phyloP scores from a whole-genome alignment of 73 alveolate genomes.

The Blepharisma japonicum region DNA sequence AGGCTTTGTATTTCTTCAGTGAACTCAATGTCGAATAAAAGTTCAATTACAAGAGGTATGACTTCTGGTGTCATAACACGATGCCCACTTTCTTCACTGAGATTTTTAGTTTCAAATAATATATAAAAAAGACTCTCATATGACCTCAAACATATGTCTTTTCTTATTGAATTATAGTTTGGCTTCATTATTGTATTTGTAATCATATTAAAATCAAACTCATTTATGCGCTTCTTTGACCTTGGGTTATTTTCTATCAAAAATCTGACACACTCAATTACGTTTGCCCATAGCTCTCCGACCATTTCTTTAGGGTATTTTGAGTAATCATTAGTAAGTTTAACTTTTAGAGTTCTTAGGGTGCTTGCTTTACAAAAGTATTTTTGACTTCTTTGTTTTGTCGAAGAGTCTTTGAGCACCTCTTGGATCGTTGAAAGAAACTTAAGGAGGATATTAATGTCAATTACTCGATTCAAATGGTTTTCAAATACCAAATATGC shows the following conservation, averaged over 20 bases:
- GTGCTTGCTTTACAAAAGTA: constrained; percentile 9
- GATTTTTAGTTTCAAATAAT: background rate
- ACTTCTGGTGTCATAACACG: background rate
- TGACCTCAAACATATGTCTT: background rate
- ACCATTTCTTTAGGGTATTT: background rate
- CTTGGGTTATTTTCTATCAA: background rate
- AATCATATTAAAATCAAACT: background rate
- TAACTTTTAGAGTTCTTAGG: background rate
- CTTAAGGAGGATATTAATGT: background rate
- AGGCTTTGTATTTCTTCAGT: background rate
- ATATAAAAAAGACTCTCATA: background rate
- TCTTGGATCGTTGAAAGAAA: background rate
- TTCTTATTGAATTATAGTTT: background rate
- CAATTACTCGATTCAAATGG: background rate
- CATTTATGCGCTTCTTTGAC: background rate
- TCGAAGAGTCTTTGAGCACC: background rate
- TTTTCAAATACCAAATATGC: background rate
- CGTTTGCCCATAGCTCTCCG: background rate
- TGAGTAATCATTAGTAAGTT: background rate
- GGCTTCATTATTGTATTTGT: background rate
- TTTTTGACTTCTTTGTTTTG: background rate
- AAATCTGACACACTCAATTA: constrained; percentile 21
- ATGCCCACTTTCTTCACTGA: background rate
- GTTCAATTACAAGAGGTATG: background rate
- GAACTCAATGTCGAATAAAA: background rate